These are phyloP conservation scores for Colletotrichum cuscutae DNA, from an alignment of 2,329 filamentous ascomycete genomes.

Conservation along the genomic window DNA sequence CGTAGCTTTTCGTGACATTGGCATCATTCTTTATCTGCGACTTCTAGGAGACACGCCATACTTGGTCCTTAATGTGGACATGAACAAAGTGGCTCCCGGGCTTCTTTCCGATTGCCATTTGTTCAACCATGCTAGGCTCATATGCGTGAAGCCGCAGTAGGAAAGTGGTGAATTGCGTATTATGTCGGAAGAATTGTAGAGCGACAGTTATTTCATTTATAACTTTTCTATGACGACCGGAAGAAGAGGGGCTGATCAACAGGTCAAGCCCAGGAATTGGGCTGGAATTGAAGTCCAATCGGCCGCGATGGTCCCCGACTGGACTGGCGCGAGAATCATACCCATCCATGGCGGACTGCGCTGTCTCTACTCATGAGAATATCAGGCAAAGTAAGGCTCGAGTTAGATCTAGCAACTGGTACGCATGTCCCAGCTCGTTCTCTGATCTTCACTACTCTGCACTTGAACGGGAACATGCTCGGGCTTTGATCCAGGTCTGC, in stretches of 20 bases:
- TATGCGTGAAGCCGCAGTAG: not conserved
- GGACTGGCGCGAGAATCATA: not conserved
- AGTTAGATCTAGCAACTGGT: too few species aligned
- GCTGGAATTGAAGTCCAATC: not conserved
- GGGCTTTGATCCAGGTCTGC: too few species aligned
- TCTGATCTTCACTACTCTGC: too few species aligned
- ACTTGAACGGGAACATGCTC: too few species aligned
- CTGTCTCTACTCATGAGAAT: not conserved
- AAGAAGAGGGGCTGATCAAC: not conserved
- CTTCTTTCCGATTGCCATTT: not conserved
- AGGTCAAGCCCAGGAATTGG: not conserved
- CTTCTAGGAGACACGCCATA: not conserved
- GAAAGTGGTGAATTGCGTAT: too few species aligned
- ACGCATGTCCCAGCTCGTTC: too few species aligned
- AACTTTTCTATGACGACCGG: not conserved
- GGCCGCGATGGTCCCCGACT: not conserved
- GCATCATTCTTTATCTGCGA: not conserved
- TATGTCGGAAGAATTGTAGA: too few species aligned
- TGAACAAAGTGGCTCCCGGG: not conserved
- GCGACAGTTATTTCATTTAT: too few species aligned
- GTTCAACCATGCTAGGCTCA: not conserved
- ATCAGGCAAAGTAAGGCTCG: too few species aligned
- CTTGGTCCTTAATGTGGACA: not conserved
- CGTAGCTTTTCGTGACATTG: not conserved
- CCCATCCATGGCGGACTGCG: not conserved